Conservation (phyloP, 345 rosid species). For the Acer yangbiense region DNA sequence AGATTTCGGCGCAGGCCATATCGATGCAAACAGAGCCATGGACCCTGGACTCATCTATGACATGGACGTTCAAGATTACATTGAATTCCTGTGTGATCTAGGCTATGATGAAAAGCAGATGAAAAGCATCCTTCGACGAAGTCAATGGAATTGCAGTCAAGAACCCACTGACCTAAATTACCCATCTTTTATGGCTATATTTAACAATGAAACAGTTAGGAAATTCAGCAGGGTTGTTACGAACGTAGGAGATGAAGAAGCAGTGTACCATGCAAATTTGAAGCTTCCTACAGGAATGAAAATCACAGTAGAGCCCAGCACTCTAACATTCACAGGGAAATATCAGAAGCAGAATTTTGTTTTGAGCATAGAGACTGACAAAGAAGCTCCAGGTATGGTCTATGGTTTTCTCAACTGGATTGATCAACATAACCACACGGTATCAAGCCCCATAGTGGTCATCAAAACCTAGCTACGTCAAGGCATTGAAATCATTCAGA, state of each 20-base stretch:
- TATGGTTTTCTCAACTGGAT: slow-evolving; percentile 40
- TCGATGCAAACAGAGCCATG: slow-evolving; percentile 42
- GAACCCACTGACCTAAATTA: slow-evolving; percentile 27
- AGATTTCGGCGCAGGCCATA: slow-evolving; percentile 41
- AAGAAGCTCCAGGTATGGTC: background rate
- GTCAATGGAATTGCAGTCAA: slow-evolving; percentile 37
- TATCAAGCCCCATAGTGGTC: slow-evolving; percentile 44
- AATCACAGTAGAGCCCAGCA: slow-evolving; percentile 19
- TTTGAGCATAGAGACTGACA: slow-evolving; percentile 18
- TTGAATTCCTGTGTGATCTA: slow-evolving; percentile 37
- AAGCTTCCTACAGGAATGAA: slow-evolving; percentile 18
- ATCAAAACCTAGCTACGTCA: slow-evolving; percentile 16
- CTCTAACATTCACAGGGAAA: slow-evolving; percentile 18
- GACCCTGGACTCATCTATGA: slow-evolving; percentile 50
- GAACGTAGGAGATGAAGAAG: slow-evolving; percentile 27
- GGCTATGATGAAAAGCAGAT: slow-evolving; percentile 37
- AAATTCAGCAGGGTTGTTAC: slow-evolving; percentile 30
- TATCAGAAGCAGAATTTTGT: slow-evolving; percentile 16
- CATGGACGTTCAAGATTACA: slow-evolving; percentile 36
- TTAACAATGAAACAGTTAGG: slow-evolving; percentile 12
- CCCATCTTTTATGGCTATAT: slow-evolving; percentile 36
- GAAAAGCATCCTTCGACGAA: slow-evolving; percentile 32
- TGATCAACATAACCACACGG: slow-evolving; percentile 35
- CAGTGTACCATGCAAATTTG: slow-evolving; percentile 24
- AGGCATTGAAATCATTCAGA: background rate